Conservation (phyloP, 164 flowering plant species). For the Aristolochia fimbriata region DNA sequence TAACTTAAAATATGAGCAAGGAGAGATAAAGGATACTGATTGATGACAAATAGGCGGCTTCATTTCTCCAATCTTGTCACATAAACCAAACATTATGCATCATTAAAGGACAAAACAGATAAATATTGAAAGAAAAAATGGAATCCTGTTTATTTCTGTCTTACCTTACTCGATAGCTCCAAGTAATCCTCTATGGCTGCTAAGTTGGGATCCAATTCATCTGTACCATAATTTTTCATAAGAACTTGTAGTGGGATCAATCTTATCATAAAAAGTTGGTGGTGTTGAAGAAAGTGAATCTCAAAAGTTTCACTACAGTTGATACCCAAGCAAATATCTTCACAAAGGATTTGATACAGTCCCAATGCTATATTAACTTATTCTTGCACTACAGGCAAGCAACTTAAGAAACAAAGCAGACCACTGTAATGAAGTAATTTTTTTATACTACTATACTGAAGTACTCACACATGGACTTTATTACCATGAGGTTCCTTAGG, state of each 20-base stretch:
- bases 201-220: conserved; percentile 64
- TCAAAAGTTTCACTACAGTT: neutral
- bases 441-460: neutral
- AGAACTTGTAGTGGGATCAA: conserved; percentile 7
- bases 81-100: conserved; percentile 10
- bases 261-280: conserved; percentile 4
- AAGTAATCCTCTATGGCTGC: conserved; percentile 89
- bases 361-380: no score
- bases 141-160: neutral
- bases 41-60: conserved; percentile 37
- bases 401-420: neutral
- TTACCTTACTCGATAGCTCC: conserved; percentile 85
- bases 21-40: conserved; percentile 52
- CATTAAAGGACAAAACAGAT: neutral
- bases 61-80: conserved; percentile 54
- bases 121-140: neutral
- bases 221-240: conserved; percentile 14
- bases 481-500: conserved; percentile 10
- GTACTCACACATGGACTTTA: neutral
- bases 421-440: neutral
- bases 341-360: no score
- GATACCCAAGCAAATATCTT: no score
- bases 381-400: neutral
- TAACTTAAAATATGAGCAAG: neutral
- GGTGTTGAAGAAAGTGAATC: conserved; percentile 8